Percentiles rank a stretch among this genome's conserved stretches.
These are phyloP conservation scores for Neonectria ditissima DNA, from an alignment of 2,329 filamentous ascomycete species.

Conservation along the genomic window DNA sequence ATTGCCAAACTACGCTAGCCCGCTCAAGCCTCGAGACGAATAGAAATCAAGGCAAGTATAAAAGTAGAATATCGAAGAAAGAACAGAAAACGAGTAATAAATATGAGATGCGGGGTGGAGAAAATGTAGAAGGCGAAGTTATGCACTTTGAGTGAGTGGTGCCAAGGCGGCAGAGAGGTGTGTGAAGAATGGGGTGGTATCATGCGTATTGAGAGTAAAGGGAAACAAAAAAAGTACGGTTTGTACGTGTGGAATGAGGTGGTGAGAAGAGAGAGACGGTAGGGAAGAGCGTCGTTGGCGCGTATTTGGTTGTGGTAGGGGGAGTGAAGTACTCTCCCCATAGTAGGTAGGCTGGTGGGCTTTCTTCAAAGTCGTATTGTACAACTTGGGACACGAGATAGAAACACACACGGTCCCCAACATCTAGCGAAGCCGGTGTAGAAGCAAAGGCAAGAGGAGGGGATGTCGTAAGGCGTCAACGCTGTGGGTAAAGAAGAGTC, in stretches of 20 bases:
- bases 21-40: constrained; percentile 4
- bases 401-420: constrained; percentile 13
- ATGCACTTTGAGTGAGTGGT: constrained; percentile 23
- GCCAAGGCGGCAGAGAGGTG: constrained; percentile 32
- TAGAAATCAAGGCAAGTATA: constrained; percentile 8
- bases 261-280: constrained; percentile 15
- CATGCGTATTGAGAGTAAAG: constrained; percentile 39
- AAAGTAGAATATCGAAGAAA: constrained; percentile 8
- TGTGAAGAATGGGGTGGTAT: constrained; percentile 37
- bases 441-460: constrained; percentile 20
- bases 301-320: constrained; percentile 16
- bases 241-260: constrained; percentile 14
- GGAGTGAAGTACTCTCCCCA: background rate
- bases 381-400: constrained; percentile 6
- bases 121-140: constrained; percentile 14
- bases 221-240: constrained; percentile 27
- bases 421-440: constrained; percentile 22
- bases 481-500: constrained; percentile 7
- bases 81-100: constrained; percentile 13
- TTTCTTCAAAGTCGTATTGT: constrained; percentile 2
- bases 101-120: constrained; percentile 10
- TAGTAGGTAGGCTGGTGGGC: background rate
- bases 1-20: constrained; percentile 19
- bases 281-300: constrained; percentile 15
- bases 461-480: constrained; percentile 19